These are phyloP conservation scores for Wallacemonas sp. DNA, from an alignment of 208 protist genomes.

Conservation along the genomic window DNA sequence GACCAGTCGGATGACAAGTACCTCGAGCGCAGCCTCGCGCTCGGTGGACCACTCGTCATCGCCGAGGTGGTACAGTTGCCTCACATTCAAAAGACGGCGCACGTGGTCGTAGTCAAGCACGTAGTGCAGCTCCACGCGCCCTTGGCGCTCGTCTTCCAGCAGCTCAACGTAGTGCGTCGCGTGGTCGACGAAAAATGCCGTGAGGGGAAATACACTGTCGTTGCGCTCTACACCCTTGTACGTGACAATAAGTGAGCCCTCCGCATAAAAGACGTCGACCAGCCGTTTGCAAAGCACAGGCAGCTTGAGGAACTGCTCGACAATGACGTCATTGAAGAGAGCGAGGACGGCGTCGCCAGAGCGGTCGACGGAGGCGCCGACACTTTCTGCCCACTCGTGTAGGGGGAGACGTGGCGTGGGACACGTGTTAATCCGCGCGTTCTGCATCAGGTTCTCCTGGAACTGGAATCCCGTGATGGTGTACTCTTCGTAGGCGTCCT, in stretches of 20 bases:
- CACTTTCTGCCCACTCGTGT: conserved; percentile 53
- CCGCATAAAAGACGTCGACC: conserved; percentile 73
- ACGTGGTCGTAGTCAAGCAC: conserved; percentile 70
- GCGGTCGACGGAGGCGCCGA: conserved; percentile 31
- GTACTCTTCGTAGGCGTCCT: conserved; percentile 81
- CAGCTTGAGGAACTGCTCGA: conserved; percentile 72
- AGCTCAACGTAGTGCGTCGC: conserved; percentile 71
- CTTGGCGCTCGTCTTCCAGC: conserved; percentile 65
- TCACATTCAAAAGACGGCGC: conserved; percentile 56
- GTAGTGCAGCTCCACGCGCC: conserved; percentile 58
- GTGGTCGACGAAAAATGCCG: conserved; percentile 73
- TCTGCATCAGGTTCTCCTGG: conserved; percentile 67
- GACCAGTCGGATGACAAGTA: conserved; percentile 55
- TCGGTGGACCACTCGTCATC: conserved; percentile 59
- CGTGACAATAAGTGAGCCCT: conserved; percentile 77
- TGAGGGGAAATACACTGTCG: conserved; percentile 66
- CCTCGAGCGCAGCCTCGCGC: conserved; percentile 56
- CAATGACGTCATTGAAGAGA: conserved; percentile 77
- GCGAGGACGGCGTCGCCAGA: conserved; percentile 41
- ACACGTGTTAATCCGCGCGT: conserved; percentile 50
- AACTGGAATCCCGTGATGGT: conserved; percentile 74
- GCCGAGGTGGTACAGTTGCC: conserved; percentile 51
- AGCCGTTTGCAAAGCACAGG: conserved; percentile 65
- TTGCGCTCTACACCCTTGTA: conserved; percentile 38
- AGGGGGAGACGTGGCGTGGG: conserved; percentile 34